Evolutionary conservation across 106 monocot species (phyloP), one percentile per base, ranked within the genome.

Genomic region (Phalaenopsis aphrodite): DNA sequence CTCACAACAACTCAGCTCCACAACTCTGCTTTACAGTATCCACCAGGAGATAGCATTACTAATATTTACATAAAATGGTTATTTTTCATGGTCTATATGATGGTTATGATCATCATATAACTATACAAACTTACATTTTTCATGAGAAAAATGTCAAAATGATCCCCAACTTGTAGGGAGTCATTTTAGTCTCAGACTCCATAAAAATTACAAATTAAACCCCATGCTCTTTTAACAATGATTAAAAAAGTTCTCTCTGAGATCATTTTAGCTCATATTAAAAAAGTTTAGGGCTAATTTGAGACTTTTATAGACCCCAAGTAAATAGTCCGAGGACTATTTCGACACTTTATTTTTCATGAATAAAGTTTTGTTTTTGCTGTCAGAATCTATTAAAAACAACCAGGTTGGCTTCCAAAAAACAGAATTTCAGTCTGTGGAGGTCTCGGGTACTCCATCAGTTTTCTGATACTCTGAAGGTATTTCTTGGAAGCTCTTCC

Each of bases 371-470:
- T 12, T 12, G 52, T 52, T 52, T 69, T 69, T 5, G 16, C 15
- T 30, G 12, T 69, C 69, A 69, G 10, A 39, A 39, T 15, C 69
- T 69, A 65, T 2, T 12, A 76, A 49, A 49, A 24, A 12, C 48
- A 49, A 8, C 24, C 52, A 30, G 76, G 11, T 11, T 30, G 49
- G 7, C 76, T 76, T 52, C 76, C 76, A 23, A 49, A 47, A 30
- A 76, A 76, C 24, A 76, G 23, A 11, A 76, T 76, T 24, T 76
- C 76, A 52, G 76, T 42, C 12, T 76, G 24, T 76, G 76, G 24
- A 48, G 76, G 18, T 76, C 76, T 76, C 15, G 46, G 76, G 1
- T 11, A 49, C 48, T 9, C 12, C 41, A 76, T 39, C 49, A 76
- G 36, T n/a, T 24, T 76, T 52, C 49, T 49, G 46, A 76, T 76